Evolutionary conservation across 2,329 filamentous ascomycete species (phyloP).

Genomic region (Metarhizium sp.): DNA sequence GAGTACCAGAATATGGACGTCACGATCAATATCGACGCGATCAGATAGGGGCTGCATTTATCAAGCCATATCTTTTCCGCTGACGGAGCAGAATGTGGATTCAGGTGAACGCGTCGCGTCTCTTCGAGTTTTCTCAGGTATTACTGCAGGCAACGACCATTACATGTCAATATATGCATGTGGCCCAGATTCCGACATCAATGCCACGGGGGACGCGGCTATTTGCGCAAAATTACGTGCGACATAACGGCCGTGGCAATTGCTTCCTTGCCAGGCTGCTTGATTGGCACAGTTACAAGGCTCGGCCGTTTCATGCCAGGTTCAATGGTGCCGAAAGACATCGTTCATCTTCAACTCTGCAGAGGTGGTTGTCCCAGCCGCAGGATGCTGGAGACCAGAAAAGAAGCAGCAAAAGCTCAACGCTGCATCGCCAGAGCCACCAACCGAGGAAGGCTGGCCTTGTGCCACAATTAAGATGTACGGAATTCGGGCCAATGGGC

Average conservation of each 20-base stretch:
- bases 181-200: too few relatives aligned
- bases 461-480: conserved; percentile 56
- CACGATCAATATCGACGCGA: neutral
- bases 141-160: neutral
- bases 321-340: neutral
- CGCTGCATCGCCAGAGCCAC: neutral
- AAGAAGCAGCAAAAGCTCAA: neutral
- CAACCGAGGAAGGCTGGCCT: neutral
- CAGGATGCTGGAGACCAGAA: neutral
- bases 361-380: neutral
- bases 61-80: neutral
- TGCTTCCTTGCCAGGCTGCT: too few relatives aligned
- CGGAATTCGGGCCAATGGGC: conserved; percentile 85
- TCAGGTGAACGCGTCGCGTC: neutral
- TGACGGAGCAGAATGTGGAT: neutral
- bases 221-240: too few relatives aligned
- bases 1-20: neutral
- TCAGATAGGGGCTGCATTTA: neutral
- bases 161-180: neutral
- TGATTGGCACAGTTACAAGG: too few relatives aligned
- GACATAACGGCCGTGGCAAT: too few relatives aligned
- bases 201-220: too few relatives aligned
- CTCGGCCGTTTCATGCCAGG: too few relatives aligned
- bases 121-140: neutral
- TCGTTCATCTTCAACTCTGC: neutral